phyloP scores from a whole-genome alignment of 202 grass and related monocot species.

The Setaria italica region DNA sequence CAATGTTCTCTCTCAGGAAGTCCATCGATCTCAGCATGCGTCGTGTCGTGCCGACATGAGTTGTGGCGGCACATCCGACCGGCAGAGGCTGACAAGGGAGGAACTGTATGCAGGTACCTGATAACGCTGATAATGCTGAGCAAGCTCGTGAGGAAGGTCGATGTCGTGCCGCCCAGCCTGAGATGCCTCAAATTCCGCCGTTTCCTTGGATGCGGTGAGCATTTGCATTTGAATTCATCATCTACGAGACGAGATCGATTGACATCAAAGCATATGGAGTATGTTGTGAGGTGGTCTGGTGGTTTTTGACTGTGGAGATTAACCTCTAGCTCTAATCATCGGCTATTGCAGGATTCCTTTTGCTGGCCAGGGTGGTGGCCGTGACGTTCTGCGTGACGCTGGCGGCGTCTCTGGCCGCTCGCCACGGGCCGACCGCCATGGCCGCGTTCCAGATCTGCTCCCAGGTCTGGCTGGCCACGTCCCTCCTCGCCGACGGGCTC shows the following conservation, averaged over 20 bases:
- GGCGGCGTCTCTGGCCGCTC: constrained; percentile 82
- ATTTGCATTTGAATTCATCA: constrained; percentile 28
- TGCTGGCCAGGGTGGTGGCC: constrained; percentile 86
- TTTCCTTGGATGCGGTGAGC: constrained; percentile 90
- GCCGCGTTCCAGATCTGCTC: constrained; percentile 89
- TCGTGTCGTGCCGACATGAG: background rate
- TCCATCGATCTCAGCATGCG: background rate
- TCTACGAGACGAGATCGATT: background rate
- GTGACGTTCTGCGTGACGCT: constrained; percentile 94
- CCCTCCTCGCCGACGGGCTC: constrained; percentile 86
- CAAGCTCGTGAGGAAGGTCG: constrained; percentile 71
- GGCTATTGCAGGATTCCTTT: constrained; percentile 62
- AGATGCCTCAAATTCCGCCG: constrained; percentile 82
- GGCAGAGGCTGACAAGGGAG: background rate
- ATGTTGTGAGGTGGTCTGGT: too few species aligned
- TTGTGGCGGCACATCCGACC: background rate
- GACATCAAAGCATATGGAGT: too few species aligned
- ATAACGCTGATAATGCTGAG: constrained; percentile 83
- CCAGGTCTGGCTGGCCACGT: constrained; percentile 93
- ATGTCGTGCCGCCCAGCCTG: constrained; percentile 74
- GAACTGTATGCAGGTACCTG: constrained; percentile 61
- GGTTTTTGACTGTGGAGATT: background rate
- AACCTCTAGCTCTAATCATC: background rate
- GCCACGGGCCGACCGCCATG: constrained; percentile 72
- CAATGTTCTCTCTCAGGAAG: constrained; percentile 77